phyloP scores from a whole-genome alignment of 2,329 filamentous ascomycete species.

The Helotiales sp. region DNA sequence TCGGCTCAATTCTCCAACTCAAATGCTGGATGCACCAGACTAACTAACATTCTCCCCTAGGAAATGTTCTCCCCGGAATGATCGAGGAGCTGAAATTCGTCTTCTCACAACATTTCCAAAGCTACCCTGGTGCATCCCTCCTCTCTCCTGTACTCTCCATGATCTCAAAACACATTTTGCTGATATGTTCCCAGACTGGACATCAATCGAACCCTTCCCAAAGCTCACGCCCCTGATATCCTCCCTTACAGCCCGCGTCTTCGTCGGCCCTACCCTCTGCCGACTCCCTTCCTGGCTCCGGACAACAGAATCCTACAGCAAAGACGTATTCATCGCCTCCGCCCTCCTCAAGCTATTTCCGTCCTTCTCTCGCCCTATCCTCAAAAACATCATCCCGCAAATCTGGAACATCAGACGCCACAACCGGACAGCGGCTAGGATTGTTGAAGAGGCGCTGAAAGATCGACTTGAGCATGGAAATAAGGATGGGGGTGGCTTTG shows the following conservation, averaged over 20 bases:
- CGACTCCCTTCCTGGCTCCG: neutral
- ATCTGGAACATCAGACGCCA: neutral
- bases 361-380: neutral
- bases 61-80: neutral
- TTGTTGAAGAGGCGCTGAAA: slow-evolving; percentile 4
- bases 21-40: no score
- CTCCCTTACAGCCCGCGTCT: slow-evolving; percentile 2
- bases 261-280: slow-evolving; percentile 7
- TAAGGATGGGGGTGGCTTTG: neutral
- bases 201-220: neutral
- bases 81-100: neutral
- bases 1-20: no score
- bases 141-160: neutral
- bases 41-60: no score
- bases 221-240: neutral
- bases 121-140: neutral
- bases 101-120: neutral
- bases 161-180: no score
- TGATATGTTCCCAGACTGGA: neutral
- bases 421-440: neutral
- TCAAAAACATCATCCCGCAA: slow-evolving; percentile 6
- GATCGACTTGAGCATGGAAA: neutral
- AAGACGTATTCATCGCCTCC: slow-evolving; percentile 5
- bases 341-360: slow-evolving; percentile 7
- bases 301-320: slow-evolving; percentile 4